Percentiles rank a stretch among this genome's conserved stretches.
Evolutionary conservation across 352 stramenopile genomes (phyloP).

Genomic region (Thraustochytrium striatum): DNA sequence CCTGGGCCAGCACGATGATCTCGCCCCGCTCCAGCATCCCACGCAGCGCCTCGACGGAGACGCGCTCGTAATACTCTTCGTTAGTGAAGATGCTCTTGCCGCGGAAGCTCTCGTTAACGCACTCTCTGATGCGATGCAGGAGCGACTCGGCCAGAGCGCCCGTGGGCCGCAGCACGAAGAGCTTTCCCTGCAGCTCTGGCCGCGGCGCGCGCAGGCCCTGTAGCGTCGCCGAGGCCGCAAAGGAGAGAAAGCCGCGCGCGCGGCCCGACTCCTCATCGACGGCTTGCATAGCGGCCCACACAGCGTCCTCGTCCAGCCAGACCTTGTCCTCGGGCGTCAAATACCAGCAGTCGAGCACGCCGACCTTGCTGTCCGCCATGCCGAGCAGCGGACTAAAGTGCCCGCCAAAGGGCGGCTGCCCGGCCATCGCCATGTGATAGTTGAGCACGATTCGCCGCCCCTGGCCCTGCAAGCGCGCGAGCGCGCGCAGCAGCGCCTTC

Average conservation of each 20-base stretch:
- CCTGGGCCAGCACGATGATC: background rate
- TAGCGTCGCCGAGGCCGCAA: background rate
- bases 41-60: background rate
- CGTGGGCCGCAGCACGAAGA: background rate
- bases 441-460: conserved; percentile 26
- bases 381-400: conserved; percentile 27
- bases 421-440: conserved; percentile 42
- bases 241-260: background rate
- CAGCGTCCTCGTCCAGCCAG: background rate
- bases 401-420: conserved; percentile 8
- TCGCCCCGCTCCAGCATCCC: background rate
- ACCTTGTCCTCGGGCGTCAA: background rate
- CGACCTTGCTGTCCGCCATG: too few relatives aligned
- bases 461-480: background rate
- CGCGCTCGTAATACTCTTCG: background rate
- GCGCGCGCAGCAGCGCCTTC: background rate
- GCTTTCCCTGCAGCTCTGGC: background rate
- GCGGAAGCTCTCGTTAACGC: background rate
- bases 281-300: background rate
- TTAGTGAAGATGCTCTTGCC: background rate
- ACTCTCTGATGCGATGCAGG: too few relatives aligned
- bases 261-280: background rate
- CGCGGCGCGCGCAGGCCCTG: background rate
- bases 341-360: background rate
- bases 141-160: too few relatives aligned